These are phyloP conservation scores for Lathyrus oleraceus DNA, from an alignment of 306 rosid genomes.

Conservation along the genomic window DNA sequence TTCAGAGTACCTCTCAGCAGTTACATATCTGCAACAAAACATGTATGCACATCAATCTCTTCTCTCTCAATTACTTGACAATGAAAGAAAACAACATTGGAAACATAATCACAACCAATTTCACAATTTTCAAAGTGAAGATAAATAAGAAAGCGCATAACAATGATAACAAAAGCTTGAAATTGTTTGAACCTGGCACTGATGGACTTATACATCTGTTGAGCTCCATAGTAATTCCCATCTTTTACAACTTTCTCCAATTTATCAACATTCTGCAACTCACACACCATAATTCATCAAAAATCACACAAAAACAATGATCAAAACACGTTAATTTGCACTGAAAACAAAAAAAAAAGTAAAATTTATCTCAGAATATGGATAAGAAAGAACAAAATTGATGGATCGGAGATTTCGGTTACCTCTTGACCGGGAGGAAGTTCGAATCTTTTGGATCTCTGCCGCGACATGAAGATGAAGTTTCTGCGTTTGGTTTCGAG, in stretches of 20 bases:
- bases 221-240: slow-evolving; percentile 91
- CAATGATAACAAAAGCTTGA: not conserved
- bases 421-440: slow-evolving; percentile 90
- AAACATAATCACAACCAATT: not conserved
- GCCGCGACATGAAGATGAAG: slow-evolving; percentile 58
- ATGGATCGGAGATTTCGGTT: not conserved
- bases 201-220: slow-evolving; percentile 90
- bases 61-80: not conserved
- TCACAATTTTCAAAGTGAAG: not conserved
- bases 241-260: slow-evolving; percentile 67
- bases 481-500: slow-evolving; percentile 23
- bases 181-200: slow-evolving; percentile 67
- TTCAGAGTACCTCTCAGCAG: slow-evolving; percentile 74
- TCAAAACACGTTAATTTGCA: not conserved
- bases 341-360: not conserved
- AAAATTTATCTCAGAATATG: not conserved
- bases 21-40: slow-evolving; percentile 65
- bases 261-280: slow-evolving; percentile 78
- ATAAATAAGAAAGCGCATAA: not conserved
- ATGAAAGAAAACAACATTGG: too few relatives aligned
- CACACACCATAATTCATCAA: not conserved
- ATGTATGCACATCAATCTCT: slow-evolving; percentile 27
- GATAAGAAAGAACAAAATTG: not conserved
- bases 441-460: slow-evolving; percentile 58
- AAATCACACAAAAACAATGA: slow-evolving; percentile 14